Evolutionary conservation across 441 rosid species (phyloP), one percentile per base, ranked within the genome.

Genomic region (Erodium moschatum): DNA sequence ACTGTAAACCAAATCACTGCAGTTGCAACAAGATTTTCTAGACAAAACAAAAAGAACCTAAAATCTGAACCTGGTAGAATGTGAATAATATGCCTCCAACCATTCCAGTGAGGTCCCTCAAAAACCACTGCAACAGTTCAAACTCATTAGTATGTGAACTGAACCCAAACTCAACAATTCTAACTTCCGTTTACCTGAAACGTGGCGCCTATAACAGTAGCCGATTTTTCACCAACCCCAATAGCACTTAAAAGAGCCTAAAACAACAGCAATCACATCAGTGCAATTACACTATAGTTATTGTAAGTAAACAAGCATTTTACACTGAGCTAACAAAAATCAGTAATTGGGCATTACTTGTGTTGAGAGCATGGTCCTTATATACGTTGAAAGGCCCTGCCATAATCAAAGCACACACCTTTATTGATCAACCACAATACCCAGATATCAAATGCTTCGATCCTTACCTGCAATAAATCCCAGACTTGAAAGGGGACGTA

Each of bases 171-270:
- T 24, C 27, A 58, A 8, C 63, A 58, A 18, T 18, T 19, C 24
- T 16, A 58, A 58, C 63, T 58, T 58, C 63, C 63, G 0, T 21
- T 66, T 67, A 90, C 98, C 91, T 93, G 98, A 82, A 93, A 93
- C 20, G 98, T 93, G 19, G 97, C 98, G 70, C 97, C 98, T 24
- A 93, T 80, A 18, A 90, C 96, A 6, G 97, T 93, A 1, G 98
- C 98, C 0, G 98, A 90, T 79, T 87, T 93, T 87, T 90, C 97
- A 7, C 98, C 98, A 35, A 90, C 98, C 15, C 98, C 98, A 75
- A 93, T 93, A 21, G 98, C 97, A 79, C 96, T 87, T 75, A 93
- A 69, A 64, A 93, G 93, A 75, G 96, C 98, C 98, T 92, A 70
- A 29, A 70, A 29, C 40, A 78, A 19, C 63, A 58, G 7, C 21